A percentile compares a stretch with the other conserved stretches of the same genome.
Evolutionary conservation across 179 eudicot species (phyloP).

Genomic region (Silene vulgaris): DNA sequence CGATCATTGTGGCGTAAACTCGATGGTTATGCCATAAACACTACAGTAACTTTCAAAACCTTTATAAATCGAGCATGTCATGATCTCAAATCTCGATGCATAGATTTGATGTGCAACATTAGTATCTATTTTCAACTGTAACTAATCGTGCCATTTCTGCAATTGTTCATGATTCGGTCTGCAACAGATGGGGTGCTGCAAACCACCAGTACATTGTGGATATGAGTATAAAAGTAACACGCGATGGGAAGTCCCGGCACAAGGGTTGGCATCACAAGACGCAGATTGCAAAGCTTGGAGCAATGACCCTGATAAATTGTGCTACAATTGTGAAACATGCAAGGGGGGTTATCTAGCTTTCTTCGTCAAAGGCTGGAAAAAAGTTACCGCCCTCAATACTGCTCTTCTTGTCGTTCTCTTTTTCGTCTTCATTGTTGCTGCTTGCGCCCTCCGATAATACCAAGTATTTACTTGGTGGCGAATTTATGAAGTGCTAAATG

Average conservation of each 20-base stretch:
- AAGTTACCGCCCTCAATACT: conserved; percentile 21
- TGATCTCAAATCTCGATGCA: not conserved
- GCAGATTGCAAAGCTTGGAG: conserved; percentile 33
- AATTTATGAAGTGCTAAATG: not conserved
- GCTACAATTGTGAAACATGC: conserved; percentile 36
- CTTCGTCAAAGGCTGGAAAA: conserved; percentile 31
- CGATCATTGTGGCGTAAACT: not conserved
- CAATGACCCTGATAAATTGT: conserved; percentile 22
- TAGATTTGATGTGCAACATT: not conserved
- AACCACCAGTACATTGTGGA: conserved; percentile 37
- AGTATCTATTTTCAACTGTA: not conserved
- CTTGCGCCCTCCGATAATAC: conserved; percentile 29
- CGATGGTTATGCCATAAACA: not conserved
- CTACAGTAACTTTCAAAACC: not conserved
- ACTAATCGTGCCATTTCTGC: not conserved
- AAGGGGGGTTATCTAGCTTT: conserved; percentile 37
- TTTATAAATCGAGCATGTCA: not conserved
- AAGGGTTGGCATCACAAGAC: conserved; percentile 23
- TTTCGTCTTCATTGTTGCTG: conserved; percentile 29
- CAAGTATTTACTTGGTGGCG: not conserved
- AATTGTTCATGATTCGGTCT: not conserved
- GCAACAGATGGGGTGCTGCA: conserved; percentile 37
- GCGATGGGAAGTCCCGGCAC: conserved; percentile 28
- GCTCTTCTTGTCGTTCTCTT: conserved; percentile 29
- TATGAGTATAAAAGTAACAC: conserved; percentile 26